phyloP scores from a whole-genome alignment of 768 basidiomycete species.

The Zangia roseola region DNA sequence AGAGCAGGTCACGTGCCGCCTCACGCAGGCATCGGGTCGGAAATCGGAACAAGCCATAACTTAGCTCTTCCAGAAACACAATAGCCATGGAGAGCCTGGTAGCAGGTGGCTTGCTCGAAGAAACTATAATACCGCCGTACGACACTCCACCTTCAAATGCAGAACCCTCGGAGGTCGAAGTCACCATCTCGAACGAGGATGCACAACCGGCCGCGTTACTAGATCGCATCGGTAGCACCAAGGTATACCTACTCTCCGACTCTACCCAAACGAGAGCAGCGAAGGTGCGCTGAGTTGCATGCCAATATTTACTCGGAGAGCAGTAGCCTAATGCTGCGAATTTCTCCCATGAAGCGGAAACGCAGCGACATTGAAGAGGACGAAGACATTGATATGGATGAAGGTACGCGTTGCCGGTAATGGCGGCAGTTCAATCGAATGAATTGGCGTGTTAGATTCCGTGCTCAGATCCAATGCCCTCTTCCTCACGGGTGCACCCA shows the following conservation, averaged over 20 bases:
- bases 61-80: background rate
- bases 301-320: conserved; percentile 36
- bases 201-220: conserved; percentile 40
- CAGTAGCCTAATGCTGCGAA: conserved; percentile 45
- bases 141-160: conserved; percentile 57
- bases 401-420: conserved; percentile 27
- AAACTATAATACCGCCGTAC: conserved; percentile 44
- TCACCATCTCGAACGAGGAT: conserved; percentile 30
- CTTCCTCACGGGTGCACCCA: conserved; percentile 69
- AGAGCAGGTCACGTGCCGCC: conserved; percentile 18
- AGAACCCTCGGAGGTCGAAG: conserved; percentile 39
- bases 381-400: conserved; percentile 34
- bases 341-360: conserved; percentile 42
- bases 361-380: conserved; percentile 41
- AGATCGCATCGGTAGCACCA: conserved; percentile 66
- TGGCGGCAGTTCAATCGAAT: background rate
- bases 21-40: background rate
- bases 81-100: conserved; percentile 49
- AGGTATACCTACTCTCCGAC: conserved; percentile 78
- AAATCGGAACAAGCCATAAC: background rate
- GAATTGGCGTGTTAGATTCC: conserved; percentile 37
- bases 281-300: conserved; percentile 67
- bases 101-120: conserved; percentile 34
- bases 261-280: conserved; percentile 54
- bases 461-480: conserved; percentile 63